Conservation (phyloP, 2,329 filamentous ascomycete species). For the Escovopsis sp. region DNA sequence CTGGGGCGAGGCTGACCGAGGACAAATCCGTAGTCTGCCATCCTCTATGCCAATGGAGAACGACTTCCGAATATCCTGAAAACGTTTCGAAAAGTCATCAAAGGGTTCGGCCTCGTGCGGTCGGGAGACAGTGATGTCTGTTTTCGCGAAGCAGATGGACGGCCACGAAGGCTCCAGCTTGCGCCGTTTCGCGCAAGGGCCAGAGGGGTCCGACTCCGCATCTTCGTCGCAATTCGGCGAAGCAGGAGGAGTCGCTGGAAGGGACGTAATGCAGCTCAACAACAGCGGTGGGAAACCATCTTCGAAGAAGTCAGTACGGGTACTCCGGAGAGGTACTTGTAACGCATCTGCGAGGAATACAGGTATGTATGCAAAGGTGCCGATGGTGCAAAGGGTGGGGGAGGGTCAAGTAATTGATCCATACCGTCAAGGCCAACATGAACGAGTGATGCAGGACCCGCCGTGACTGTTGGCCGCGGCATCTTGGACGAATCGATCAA, state of each 20-base stretch:
- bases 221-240: background rate
- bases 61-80: constrained; percentile 10
- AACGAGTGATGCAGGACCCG: background rate
- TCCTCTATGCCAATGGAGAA: constrained; percentile 8
- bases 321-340: no score
- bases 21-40: constrained; percentile 8
- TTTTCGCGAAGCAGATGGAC: constrained; percentile 13
- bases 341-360: no score
- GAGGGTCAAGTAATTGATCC: no score
- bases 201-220: background rate
- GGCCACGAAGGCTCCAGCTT: constrained; percentile 10
- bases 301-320: background rate
- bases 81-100: constrained; percentile 1
- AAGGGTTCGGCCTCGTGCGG: constrained; percentile 7
- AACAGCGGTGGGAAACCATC: background rate
- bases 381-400: background rate
- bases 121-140: constrained; percentile 14
- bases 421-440: background rate
- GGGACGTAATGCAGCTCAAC: background rate
- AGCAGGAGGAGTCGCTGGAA: background rate
- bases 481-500: background rate
- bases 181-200: constrained; percentile 17
- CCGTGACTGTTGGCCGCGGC: background rate
- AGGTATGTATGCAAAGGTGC: no score
- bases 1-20: constrained; percentile 5